Base-by-base conservation (phyloP, 352 stramenopile genomes). In the Phytophthora boehmeriae region DNA sequence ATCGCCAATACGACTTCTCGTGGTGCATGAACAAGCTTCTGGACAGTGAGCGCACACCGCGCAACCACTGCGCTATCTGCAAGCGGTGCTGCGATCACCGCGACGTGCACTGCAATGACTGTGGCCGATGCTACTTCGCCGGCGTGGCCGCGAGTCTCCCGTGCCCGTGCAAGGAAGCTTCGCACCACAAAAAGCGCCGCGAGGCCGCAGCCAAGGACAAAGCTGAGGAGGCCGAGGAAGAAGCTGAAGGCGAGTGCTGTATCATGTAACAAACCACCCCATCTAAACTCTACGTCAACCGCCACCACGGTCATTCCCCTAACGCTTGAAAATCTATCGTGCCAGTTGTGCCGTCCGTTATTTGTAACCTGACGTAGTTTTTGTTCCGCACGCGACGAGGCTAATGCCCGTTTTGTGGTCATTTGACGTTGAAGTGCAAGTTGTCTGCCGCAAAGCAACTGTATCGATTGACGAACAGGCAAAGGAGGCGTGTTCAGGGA, bases 21-120 rank as follows among this genome's bases (percentile, higher is more conserved):
- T 94, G 86, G 86, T 94, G 86, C 69, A 78, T 70, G 66, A 91
- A 89, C 71, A 94, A 91, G 54, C 71, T 94, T 23, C 57, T 91
- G 20, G 83, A 90, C 47, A 78, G 75, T 39, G 80, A 91, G 20
- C 82, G 81, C 56, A 89, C 81, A 0, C 80, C 78, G 44, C 86
- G 86, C 50, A 93, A 93, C 66, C 86, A 95, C 63, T 95, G 86
- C 61, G 75, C 79, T 27, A 93, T 93, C 61, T 95, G 86, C 78
- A 95, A 91, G 63, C 82, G 86, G 42, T 95, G 86, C 65, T 90
- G 82, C 54, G 86, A 95, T 63, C 86, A 93, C 68, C 83, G 86
- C n/a, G 86, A 95, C 64, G 82, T 91, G 56, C 86, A 95, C 62
- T 95, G 86, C 68, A 44, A 88, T 59, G 81, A 91, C 66, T 95